phyloP scores from a whole-genome alignment of 345 rosid genomes.

The Eucalyptus paniculata region DNA sequence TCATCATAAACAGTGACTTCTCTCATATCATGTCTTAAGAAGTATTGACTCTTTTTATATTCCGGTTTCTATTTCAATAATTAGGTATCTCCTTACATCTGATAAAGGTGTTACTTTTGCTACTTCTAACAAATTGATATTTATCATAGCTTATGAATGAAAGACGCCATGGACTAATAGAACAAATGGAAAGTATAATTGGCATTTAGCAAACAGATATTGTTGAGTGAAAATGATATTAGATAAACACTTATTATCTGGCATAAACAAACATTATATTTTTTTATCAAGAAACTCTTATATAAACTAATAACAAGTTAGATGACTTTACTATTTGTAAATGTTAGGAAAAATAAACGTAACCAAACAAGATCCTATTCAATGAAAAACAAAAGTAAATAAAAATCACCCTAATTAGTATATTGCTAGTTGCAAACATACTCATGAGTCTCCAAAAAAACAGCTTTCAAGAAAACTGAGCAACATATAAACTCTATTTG shows the following conservation, averaged over 20 bases:
- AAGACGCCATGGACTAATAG: not conserved
- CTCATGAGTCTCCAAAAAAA: no score
- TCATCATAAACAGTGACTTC: not conserved
- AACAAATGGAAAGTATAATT: not conserved
- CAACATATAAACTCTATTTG: accelerated
- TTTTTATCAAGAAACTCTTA: not conserved
- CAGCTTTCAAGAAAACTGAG: no score
- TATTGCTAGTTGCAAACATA: no score
- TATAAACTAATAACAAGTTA: not conserved
- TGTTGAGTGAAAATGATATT: not conserved
- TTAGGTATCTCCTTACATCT: not conserved
- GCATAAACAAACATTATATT: not conserved
- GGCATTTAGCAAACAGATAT: not conserved
- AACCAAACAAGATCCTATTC: not conserved
- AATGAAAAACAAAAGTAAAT: no score
- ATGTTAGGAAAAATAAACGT: not conserved
- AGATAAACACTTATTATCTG: not conserved
- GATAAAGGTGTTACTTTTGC: not conserved
- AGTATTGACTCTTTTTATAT: not conserved
- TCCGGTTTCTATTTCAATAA: not conserved
- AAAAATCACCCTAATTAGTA: no score
- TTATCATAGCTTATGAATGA: not conserved
- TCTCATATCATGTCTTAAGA: not conserved
- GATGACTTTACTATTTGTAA: not conserved
- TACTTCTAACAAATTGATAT: not conserved